Conservation (phyloP, 352 stramenopile genomes). For the Globisporangium uncinulatum region DNA sequence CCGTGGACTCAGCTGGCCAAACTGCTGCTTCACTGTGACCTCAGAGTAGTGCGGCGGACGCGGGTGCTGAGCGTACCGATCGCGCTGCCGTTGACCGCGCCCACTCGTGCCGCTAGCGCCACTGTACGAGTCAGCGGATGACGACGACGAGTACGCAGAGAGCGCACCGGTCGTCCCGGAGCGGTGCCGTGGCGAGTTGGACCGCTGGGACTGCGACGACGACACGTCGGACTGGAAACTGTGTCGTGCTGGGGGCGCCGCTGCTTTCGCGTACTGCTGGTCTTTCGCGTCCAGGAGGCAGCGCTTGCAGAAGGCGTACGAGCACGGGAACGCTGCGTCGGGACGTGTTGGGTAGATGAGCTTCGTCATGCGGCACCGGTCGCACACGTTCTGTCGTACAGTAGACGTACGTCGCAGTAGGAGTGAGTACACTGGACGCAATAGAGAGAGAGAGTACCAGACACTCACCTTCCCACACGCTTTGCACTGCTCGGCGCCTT, state of each 20-base stretch:
- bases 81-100: background rate
- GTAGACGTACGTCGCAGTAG: background rate
- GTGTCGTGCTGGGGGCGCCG: conserved; percentile 7
- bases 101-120: conserved; percentile 9
- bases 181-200: conserved; percentile 12
- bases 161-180: conserved; percentile 2
- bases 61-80: background rate
- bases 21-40: conserved; percentile 3
- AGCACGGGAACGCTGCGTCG: conserved; percentile 47
- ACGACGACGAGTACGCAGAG: conserved; percentile 14
- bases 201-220: conserved; percentile 11
- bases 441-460: too few species aligned
- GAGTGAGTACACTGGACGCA: background rate
- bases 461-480: conserved; percentile 40
- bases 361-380: conserved; percentile 54
- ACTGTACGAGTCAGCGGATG: conserved; percentile 17
- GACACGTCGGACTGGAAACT: conserved; percentile 43
- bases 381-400: conserved; percentile 37
- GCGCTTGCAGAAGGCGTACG: conserved; percentile 51
- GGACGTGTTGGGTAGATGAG: conserved; percentile 45
- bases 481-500: conserved; percentile 52
- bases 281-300: conserved; percentile 43
- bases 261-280: conserved; percentile 27
- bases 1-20: conserved; percentile 8
- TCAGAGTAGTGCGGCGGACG: conserved; percentile 3